These are phyloP conservation scores for Kodamaea anthophila DNA, from an alignment of 1,139 yeast species.

Conservation along the genomic window DNA sequence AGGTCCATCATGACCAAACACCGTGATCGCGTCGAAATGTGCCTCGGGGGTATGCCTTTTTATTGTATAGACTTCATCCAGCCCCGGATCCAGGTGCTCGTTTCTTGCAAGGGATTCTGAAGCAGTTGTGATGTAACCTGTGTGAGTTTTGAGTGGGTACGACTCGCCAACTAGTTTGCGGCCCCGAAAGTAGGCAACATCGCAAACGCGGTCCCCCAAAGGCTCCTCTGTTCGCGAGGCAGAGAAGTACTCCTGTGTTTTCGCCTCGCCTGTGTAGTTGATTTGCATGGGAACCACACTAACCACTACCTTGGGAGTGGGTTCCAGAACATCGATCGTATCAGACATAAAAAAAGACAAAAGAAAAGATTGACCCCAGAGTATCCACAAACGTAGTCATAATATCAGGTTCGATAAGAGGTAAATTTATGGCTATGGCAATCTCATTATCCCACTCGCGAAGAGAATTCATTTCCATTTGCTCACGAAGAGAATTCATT, in stretches of 20 bases:
- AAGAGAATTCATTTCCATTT: too few relatives aligned
- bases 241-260: slow-evolving; percentile 31
- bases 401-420: too few relatives aligned
- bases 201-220: slow-evolving; percentile 12
- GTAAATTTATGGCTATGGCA: too few relatives aligned
- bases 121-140: slow-evolving; percentile 27
- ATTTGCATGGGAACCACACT: slow-evolving; percentile 37
- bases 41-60: slow-evolving; percentile 28
- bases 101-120: slow-evolving; percentile 22
- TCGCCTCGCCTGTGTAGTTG: slow-evolving; percentile 34
- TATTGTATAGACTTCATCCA: slow-evolving; percentile 16
- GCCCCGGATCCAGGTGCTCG: slow-evolving; percentile 10
- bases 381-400: too few relatives aligned
- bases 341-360: not conserved
- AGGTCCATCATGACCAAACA: slow-evolving; percentile 38
- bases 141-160: slow-evolving; percentile 17
- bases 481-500: too few relatives aligned
- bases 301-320: slow-evolving; percentile 14
- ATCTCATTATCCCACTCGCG: too few relatives aligned
- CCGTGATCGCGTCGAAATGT: slow-evolving; percentile 21
- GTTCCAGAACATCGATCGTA: not conserved
- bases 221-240: slow-evolving; percentile 24
- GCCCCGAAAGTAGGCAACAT: slow-evolving; percentile 36
- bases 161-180: slow-evolving; percentile 30
- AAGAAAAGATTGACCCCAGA: too few relatives aligned